Evolutionary conservation across 1,284 basidiomycete genomes (phyloP), one percentile per base, ranked within the genome.

Genomic region (Abortiporus biennis): DNA sequence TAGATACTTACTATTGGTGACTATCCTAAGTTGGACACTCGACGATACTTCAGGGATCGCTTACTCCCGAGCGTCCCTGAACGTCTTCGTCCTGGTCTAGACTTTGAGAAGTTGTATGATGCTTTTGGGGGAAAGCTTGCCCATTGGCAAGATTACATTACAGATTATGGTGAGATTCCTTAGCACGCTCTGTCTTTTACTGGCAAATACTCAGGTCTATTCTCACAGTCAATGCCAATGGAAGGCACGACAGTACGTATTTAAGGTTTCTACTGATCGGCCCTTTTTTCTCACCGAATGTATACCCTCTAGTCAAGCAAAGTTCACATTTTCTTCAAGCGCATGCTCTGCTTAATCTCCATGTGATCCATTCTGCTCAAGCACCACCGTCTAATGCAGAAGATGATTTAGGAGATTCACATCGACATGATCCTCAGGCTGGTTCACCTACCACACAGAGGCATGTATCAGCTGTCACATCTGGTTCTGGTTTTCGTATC

Each of bases 91-190:
- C 43, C 58, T 4, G 61, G 66, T 0, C 62, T 90, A 43, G 70
- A 78, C 47, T 91, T 91, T 49, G 85, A 89, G 41, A 62, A 67
- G 31, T 63, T 90, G 33, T 89, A 78, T 52, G 78, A 81, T 13
- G 82, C 82, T 0, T 88, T 90, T 55, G 88, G 87, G 11, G 88
- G 88, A 15, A 88, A 88, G 57, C 59, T 90, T 33, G 82, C 79
- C 1, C 87, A 90, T 57, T 85, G 86, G 76, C 71, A 80, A 35
- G 86, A 89, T 53, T 89, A 80, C 57, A 64, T 85, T 47, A 76
- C 76, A 0, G 86, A 89, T 52, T 88, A 78, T 57, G 64, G 84
- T 66, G 44, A 52, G 62, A 49, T 24, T 22, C 11, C 23, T 13
- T 39, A 29, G 9, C 36, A 24, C 19, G 19, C 9, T 16, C 21